phyloP scores from a whole-genome alignment of 2,329 filamentous ascomycete species.

The Hymenoscyphus infarciens region DNA sequence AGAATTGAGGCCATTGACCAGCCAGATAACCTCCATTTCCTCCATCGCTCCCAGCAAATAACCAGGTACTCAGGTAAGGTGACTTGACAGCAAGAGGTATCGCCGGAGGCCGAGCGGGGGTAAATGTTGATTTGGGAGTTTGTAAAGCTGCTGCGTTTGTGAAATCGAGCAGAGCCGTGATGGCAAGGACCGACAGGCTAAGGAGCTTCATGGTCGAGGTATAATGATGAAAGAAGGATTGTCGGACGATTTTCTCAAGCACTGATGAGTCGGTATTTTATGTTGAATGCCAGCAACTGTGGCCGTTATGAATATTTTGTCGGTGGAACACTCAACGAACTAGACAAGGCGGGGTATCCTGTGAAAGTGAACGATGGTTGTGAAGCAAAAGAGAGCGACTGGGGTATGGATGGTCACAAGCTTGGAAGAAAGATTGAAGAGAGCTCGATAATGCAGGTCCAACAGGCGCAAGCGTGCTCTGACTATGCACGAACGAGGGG shows the following conservation, averaged over 20 bases:
- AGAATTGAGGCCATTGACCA: conserved; percentile 67
- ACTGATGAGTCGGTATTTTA: background rate
- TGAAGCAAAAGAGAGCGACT: conserved; percentile 4
- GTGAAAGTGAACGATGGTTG: background rate
- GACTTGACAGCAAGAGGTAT: conserved; percentile 70
- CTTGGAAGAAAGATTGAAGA: conserved; percentile 4
- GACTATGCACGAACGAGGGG: background rate
- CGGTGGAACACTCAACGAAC: background rate
- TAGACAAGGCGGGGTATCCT: background rate
- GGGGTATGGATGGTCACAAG: conserved; percentile 10
- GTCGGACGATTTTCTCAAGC: background rate
- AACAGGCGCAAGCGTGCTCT: background rate
- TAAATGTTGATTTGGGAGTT: conserved; percentile 49
- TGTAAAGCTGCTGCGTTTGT: background rate
- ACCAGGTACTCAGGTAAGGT: conserved; percentile 72
- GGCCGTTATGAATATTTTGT: background rate
- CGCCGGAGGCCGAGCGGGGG: conserved; percentile 61
- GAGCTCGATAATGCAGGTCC: conserved; percentile 9
- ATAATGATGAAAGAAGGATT: background rate
- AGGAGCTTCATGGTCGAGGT: conserved; percentile 6
- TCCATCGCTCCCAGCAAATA: conserved; percentile 56
- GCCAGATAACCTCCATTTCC: conserved; percentile 64
- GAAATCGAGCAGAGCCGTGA: conserved; percentile 9
- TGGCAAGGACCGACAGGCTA: conserved; percentile 1
- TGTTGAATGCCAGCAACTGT: background rate